Conservation (phyloP, 371 early-diverging fungal species). For the Mortierella sp. region DNA sequence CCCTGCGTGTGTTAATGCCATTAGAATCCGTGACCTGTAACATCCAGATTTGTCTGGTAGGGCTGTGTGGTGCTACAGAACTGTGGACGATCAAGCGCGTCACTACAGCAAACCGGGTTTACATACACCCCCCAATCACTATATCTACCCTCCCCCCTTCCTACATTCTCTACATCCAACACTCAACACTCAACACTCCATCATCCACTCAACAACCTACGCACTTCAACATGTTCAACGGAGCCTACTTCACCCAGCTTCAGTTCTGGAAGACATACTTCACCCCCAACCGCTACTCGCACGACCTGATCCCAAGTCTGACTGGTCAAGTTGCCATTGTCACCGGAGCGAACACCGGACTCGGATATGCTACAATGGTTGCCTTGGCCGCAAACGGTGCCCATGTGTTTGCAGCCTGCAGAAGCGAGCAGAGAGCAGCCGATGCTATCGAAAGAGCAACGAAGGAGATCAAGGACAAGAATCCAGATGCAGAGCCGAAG, state of each 20-base stretch:
- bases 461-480: constrained; percentile 34
- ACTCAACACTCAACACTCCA: too few species aligned
- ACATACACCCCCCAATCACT: too few species aligned
- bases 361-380: constrained; percentile 66
- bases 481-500: not conserved
- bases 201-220: too few species aligned
- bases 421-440: constrained; percentile 58
- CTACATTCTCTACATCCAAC: too few species aligned
- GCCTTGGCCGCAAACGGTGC: constrained; percentile 68
- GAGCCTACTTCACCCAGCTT: not conserved
- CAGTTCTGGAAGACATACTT: constrained; percentile 19
- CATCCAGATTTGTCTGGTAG: too few species aligned
- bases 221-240: not conserved
- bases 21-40: too few species aligned
- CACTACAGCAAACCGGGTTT: too few species aligned
- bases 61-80: too few species aligned
- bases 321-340: constrained; percentile 72
- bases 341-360: constrained; percentile 78
- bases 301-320: constrained; percentile 66
- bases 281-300: constrained; percentile 30
- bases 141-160: too few species aligned
- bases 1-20: too few species aligned
- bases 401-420: constrained; percentile 67
- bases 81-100: too few species aligned
- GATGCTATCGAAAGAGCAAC: constrained; percentile 61